These are phyloP conservation scores for Fusarium verrucosum DNA, from an alignment of 2,329 filamentous ascomycete species.

Conservation along the genomic window DNA sequence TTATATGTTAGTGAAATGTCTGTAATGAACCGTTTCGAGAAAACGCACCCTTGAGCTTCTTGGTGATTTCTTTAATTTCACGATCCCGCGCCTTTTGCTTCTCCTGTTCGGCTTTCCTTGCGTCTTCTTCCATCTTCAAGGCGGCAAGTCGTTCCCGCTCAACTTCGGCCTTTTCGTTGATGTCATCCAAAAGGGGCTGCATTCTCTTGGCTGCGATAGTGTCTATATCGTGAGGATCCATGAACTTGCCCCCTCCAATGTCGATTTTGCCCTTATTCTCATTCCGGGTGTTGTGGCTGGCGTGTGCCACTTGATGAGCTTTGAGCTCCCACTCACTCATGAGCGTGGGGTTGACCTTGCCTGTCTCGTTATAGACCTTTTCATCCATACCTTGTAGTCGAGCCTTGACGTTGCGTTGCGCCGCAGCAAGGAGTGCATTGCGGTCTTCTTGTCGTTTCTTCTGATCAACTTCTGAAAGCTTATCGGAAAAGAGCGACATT, in stretches of 20 bases:
- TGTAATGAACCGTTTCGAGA: background rate
- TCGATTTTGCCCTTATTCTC: constrained; percentile 66
- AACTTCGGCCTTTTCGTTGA: constrained; percentile 78
- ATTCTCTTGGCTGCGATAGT: constrained; percentile 79
- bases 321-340: constrained; percentile 82
- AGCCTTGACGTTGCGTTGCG: constrained; percentile 85
- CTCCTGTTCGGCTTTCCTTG: constrained; percentile 61
- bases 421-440: constrained; percentile 77
- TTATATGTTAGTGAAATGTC: constrained; percentile 43
- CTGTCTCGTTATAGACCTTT: constrained; percentile 78
- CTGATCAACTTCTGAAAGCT: constrained; percentile 73
- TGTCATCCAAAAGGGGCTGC: constrained; percentile 85
- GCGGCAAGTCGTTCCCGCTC: constrained; percentile 75
- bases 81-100: constrained; percentile 60
- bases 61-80: constrained; percentile 63
- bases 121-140: constrained; percentile 68
- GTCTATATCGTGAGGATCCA: constrained; percentile 81
- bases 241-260: constrained; percentile 82
- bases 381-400: constrained; percentile 84
- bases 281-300: constrained; percentile 69
- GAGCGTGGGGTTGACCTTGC: constrained; percentile 73
- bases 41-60: constrained; percentile 66
- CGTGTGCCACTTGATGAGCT: constrained; percentile 74
- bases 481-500: constrained; percentile 79
- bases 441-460: constrained; percentile 80